phyloP scores from a whole-genome alignment of 163 green algal species.

The Scenedesmus sp. region DNA sequence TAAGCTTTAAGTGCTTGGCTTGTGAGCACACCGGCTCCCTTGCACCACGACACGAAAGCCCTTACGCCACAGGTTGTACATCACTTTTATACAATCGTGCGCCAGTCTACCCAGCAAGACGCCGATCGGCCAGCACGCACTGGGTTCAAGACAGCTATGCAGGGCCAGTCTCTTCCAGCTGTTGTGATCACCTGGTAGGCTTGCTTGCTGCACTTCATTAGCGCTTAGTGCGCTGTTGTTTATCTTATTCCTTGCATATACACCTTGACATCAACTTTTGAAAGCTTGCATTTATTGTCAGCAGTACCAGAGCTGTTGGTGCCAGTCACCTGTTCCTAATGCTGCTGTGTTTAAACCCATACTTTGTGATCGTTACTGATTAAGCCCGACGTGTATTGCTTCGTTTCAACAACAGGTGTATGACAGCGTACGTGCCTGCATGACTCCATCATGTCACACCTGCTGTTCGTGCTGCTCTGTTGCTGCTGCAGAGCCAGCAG shows the following conservation, averaged over 20 bases:
- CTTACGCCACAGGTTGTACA: background rate
- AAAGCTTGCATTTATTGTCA: background rate
- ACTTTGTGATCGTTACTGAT: background rate
- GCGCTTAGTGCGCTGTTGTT: background rate
- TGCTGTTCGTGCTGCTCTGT: background rate
- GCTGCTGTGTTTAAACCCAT: background rate
- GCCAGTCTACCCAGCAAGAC: background rate
- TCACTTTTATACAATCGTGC: background rate
- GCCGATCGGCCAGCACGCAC: background rate
- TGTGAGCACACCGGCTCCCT: background rate
- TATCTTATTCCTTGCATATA: background rate
- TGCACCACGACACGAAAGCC: background rate
- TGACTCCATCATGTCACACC: background rate
- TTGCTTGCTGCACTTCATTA: background rate
- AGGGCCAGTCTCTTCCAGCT: background rate
- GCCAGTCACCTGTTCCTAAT: background rate
- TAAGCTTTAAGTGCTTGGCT: background rate
- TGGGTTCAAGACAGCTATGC: background rate
- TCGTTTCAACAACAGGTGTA: background rate
- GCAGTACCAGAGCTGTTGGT: background rate
- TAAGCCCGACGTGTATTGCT: no score
- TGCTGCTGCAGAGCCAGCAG: background rate
- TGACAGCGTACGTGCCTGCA: no score
- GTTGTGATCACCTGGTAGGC: conserved; percentile 1
- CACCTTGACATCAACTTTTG: background rate